Evolutionary conservation across 352 stramenopile genomes (phyloP), one percentile per base, ranked within the genome.

Genomic region (Phytophthora vignae): DNA sequence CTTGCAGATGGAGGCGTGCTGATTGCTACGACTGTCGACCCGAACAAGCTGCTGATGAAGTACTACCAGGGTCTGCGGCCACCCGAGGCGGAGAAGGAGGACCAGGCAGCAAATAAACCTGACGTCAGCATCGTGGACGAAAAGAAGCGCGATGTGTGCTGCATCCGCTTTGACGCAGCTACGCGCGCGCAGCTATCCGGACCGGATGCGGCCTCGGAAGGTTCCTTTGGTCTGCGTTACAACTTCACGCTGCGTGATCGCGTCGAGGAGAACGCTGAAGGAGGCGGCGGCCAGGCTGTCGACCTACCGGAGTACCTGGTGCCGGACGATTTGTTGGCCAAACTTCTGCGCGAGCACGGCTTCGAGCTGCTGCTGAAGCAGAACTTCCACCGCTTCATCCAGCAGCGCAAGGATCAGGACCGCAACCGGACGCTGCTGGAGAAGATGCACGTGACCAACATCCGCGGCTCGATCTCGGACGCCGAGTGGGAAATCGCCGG

Each of bases 21-120:
- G 57, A 98, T 99, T 53, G 95, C 93, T 27, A 99, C 98, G 36
- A 99, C 98, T 0, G 98, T 99, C 25, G 97, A 99, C 85, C 95
- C 96, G 17, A 91, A 96, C 68, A 91, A 95, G 60, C 76, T 98
- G 22, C 67, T 97, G 36, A 83, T 96, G 69, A 94, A 97, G 70
- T 93, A 90, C 60, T 95, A 83, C 63, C 78, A 92, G 59, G 80
- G 64, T 29, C 64, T 98, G n/a, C 78, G 75, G 48, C 62, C 79
- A 55, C 53, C 55, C 27, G 67, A 73, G 19, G 62, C 75, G 12
- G 64, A 83, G 9, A 61, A 62, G 10, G 62, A 78, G 8, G 59
- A 71, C 1, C 50, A 69, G 44, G 52, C 64, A 19, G 36, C 63
- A 1, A 72, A 67, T n/a, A 81, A 74, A 12, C 74, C 78, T 21